Evolutionary conservation across 2,329 filamentous ascomycete species (phyloP).

Genomic region (Penicillium sp.): DNA sequence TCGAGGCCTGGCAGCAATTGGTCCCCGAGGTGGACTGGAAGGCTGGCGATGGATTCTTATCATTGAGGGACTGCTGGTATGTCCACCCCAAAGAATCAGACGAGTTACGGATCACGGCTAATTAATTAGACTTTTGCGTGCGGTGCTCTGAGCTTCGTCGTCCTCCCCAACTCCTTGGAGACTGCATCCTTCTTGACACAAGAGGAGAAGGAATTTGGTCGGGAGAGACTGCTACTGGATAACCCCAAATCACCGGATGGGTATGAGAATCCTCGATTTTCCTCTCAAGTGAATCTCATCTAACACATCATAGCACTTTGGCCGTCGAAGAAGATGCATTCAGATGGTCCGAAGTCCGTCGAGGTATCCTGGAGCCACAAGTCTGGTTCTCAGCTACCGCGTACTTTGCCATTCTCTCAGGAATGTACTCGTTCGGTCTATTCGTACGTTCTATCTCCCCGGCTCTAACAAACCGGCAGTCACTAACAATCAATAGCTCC

Average conservation of each 20-base stretch:
- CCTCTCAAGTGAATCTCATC: no score
- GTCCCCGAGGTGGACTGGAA: constrained; percentile 58
- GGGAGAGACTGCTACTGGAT: constrained; percentile 53
- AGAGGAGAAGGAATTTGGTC: constrained; percentile 59
- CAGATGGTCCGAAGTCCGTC: constrained; percentile 65
- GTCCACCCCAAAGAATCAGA: neutral
- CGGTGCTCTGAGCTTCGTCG: constrained; percentile 58
- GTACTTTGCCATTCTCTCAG: constrained; percentile 65
- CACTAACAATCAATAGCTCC: constrained; percentile 52
- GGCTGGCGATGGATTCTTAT: constrained; percentile 70
- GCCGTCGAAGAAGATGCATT: constrained; percentile 55
- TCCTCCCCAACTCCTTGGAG: constrained; percentile 63
- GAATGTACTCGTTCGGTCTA: constrained; percentile 68
- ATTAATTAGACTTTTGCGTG: constrained; percentile 58
- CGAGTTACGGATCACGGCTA: neutral
- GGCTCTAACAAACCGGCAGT: neutral
- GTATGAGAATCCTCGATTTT: constrained; percentile 26
- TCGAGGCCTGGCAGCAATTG: constrained; percentile 66
- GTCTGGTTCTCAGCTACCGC: constrained; percentile 68
- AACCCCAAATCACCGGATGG: constrained; percentile 35
- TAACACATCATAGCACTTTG: constrained; percentile 28
- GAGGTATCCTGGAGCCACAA: constrained; percentile 66
- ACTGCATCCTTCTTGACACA: constrained; percentile 61
- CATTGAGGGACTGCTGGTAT: constrained; percentile 58
- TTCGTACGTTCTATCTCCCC: constrained; percentile 55